Percentiles rank a stretch among this genome's conserved stretches.
phyloP scores from a whole-genome alignment of 1,284 basidiomycete species.

The Sphaerobolus stellatus region DNA sequence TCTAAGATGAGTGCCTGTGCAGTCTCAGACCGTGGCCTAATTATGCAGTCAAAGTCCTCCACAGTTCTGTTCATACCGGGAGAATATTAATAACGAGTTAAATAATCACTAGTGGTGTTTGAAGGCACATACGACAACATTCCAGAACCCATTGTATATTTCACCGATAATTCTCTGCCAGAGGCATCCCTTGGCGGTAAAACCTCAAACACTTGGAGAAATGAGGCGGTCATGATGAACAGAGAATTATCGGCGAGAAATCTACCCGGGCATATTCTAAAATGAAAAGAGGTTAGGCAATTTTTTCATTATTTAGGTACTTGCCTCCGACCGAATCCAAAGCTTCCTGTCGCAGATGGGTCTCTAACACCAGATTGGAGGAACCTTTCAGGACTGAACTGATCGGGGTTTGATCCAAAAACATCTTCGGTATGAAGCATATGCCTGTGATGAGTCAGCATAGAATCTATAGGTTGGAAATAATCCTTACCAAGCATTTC shows the following conservation, averaged over 20 bases:
- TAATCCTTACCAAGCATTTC: not conserved
- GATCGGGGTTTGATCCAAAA: conserved; percentile 2
- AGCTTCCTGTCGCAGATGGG: not conserved
- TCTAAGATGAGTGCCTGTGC: too few species aligned
- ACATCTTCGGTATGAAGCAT: not conserved
- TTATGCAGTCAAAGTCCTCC: too few species aligned
- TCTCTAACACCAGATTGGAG: conserved; percentile 4
- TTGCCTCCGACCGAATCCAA: conserved; percentile 14
- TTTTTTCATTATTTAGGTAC: too few species aligned
- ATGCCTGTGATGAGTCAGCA: not conserved
- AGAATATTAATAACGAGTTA: too few species aligned
- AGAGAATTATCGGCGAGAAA: too few species aligned
- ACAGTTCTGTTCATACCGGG: too few species aligned
- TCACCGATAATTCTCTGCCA: not conserved
- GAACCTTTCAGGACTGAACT: conserved; percentile 14
- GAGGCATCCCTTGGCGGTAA: not conserved
- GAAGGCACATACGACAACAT: not conserved
- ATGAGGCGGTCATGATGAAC: too few species aligned
- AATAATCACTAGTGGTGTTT: too few species aligned
- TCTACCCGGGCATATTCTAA: too few species aligned
- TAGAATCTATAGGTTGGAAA: not conserved
- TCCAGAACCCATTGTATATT: not conserved
- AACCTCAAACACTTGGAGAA: too few species aligned
- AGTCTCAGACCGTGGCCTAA: too few species aligned
- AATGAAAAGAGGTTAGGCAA: too few species aligned